Evolutionary conservation across 192 early-diverging fungal genomes (phyloP).

Genomic region (Entomortierella chlamydospora): DNA sequence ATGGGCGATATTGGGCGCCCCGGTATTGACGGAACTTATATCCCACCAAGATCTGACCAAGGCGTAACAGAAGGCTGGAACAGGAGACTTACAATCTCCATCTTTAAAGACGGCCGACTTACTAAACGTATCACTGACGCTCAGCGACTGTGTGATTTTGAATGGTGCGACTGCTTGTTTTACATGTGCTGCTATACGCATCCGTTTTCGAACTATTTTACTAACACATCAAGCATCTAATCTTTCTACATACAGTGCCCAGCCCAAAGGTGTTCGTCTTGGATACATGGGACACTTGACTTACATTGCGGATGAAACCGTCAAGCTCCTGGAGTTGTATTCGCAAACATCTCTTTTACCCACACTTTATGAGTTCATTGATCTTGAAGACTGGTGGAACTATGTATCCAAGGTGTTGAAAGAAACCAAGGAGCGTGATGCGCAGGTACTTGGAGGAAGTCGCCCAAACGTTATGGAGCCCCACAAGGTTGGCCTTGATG

Average conservation of each 20-base stretch:
- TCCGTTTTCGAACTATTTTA: too few relatives aligned
- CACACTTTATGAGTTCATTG: conserved; percentile 55
- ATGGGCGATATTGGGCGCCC: conserved; percentile 67
- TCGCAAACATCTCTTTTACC: conserved; percentile 42
- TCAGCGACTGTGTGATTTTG: conserved; percentile 84
- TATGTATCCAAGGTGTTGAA: conserved; percentile 62
- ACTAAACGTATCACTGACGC: conserved; percentile 88
- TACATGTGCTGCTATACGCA: too few relatives aligned
- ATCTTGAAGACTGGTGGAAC: conserved; percentile 64
- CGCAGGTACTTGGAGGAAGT: conserved; percentile 60
- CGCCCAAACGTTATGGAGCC: conserved; percentile 62
- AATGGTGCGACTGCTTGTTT: conserved; percentile 63
- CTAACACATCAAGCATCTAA: too few relatives aligned
- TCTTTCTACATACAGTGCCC: conserved; percentile 57
- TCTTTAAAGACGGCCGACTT: conserved; percentile 90
- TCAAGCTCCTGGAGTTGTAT: conserved; percentile 85
- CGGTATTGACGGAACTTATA: conserved; percentile 33
- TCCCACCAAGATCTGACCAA: conserved; percentile 38
- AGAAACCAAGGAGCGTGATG: conserved; percentile 58
- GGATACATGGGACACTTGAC: conserved; percentile 99
- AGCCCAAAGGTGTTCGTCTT: conserved; percentile 90
- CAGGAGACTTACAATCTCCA: conserved; percentile 59
- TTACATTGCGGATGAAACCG: conserved; percentile 95
- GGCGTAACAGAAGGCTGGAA: conserved; percentile 52
- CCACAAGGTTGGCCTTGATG: conserved; percentile 48